Evolutionary conservation across 192 early-diverging fungal species (phyloP), one percentile per base, ranked within the genome.

Genomic region (Gonapodya prolifera): DNA sequence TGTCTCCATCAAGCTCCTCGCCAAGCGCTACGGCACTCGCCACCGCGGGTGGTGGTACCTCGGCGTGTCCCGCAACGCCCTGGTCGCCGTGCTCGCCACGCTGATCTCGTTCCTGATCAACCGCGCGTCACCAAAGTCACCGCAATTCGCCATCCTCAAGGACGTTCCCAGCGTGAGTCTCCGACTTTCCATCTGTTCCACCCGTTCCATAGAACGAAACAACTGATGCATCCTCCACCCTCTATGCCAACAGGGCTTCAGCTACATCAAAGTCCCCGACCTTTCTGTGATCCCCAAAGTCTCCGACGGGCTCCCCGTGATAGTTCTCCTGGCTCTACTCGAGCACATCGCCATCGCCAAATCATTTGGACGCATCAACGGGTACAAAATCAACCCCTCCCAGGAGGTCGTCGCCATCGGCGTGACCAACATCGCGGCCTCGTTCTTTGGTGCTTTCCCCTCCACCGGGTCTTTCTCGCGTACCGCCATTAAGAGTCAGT

Each of bases 391-490:
- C 84, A 87, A 92, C 77, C 82, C 91, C 74, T 94, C 92, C 85
- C 95, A 98, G 87, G 96, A 98, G 81, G 80, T 94, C 33, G 88
- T 96, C 71, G 91, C 95, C 0, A 87, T 98, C 35, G 96, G 96
- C 33, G 29, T 91, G n/a, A 90, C 93, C 34, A 98, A 98, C 85
- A 79, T 93, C 30, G 80, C 93, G 79, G 94, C 90, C 8, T 91
- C 92, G 1, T 95, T 97, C 83, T 92, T 98, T 82, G 87, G 91
- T 73, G 92, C 88, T 13, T 96, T 92, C 84, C 91, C 95, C 29
- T 87, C 92, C 0, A 96, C 96, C 18, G 96, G 95, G 69, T 95
- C 94, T 2, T 97, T 98, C 86, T 95, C 94, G 16, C 91, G 96
- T 69, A 92, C 93, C 0, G 95, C 95, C 70, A 89, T 98, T 82